Evolutionary conservation across 2,329 filamentous ascomycete species (phyloP), one percentile per base, ranked within the genome.

Genomic region (Sodiomyces alkalinus): DNA sequence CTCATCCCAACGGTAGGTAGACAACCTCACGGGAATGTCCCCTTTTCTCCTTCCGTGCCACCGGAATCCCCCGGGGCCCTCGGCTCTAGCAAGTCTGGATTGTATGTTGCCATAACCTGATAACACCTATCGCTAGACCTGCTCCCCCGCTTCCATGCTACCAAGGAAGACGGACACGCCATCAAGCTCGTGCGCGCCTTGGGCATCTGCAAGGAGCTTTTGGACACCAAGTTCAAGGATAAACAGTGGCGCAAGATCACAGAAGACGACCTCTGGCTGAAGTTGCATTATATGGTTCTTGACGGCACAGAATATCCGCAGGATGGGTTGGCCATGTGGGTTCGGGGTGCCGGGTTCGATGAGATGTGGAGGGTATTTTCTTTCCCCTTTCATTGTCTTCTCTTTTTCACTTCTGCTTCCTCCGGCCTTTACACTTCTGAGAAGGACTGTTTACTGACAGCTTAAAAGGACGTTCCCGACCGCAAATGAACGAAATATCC

Each of bases 141-240:
- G 3, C 48, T 69, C 6, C 46, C 56, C 2, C 52, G 61, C 7
- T 46, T 74, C 12, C 57, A 62, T 33, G 34, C 37, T 7, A 16
- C 19, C 7, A 44, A 62, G 0, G 86, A 93, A 39, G 85, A 94
- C 49, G 85, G 86, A 0, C 87, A 96, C 52, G 62, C 72, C 7
- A 62, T 74, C 30, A 94, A 94, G 51, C 53, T 92, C 5, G 60
- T 76, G 6, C 60, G 85, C 18, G 75, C 81, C 2, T 49, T 90
- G 12, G 65, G 67, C 4, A 52, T 83, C 41, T 81, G 71, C 1
- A 60, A 76, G 46, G 46, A 58, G 18, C 43, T 64, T 2, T 16
- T 17, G 4, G 65, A 62, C 28, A 41, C 45, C 38, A 46, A 48
- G 22, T 77, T 56, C 39, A 42, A 47, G 9, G 47, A 56, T 15